Percentiles rank a stretch among this genome's conserved stretches.
Evolutionary conservation across 2,329 filamentous ascomycete genomes (phyloP).

Genomic region (Verticillium dahliae): DNA sequence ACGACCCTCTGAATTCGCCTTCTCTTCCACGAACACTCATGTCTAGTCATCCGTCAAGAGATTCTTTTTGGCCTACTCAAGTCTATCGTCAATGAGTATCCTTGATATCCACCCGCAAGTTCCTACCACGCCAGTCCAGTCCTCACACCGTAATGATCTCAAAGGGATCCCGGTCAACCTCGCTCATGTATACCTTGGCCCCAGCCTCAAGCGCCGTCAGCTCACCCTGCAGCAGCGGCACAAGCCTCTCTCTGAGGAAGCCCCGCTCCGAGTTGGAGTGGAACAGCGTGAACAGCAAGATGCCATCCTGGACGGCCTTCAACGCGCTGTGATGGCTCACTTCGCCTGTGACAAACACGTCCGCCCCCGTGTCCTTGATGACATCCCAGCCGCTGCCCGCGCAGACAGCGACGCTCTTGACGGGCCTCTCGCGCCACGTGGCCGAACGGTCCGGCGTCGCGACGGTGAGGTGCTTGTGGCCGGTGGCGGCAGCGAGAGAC

Average conservation of each 20-base stretch:
- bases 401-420: slow-evolving; percentile 75
- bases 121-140: too few relatives aligned
- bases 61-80: too few relatives aligned
- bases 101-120: too few relatives aligned
- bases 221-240: slow-evolving; percentile 52
- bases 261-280: slow-evolving; percentile 90
- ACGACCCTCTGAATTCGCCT: too few relatives aligned
- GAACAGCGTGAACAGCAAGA: slow-evolving; percentile 77
- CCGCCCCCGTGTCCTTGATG: slow-evolving; percentile 62
- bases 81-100: too few relatives aligned
- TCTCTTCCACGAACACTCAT: too few relatives aligned
- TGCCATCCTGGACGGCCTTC: slow-evolving; percentile 75
- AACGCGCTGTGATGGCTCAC: slow-evolving; percentile 90
- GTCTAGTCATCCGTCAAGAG: too few relatives aligned
- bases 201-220: slow-evolving; percentile 43
- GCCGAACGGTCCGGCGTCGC: slow-evolving; percentile 41
- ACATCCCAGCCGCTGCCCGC: slow-evolving; percentile 81
- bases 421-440: slow-evolving; percentile 25
- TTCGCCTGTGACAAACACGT: slow-evolving; percentile 86
- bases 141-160: slow-evolving; percentile 43
- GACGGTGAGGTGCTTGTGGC: slow-evolving; percentile 48
- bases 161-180: slow-evolving; percentile 81
- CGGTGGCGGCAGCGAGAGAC: slow-evolving; percentile 60
- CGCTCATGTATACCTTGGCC: slow-evolving; percentile 66
- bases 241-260: slow-evolving; percentile 69